Evolutionary conservation across 768 basidiomycete genomes (phyloP).

Genomic region (Boletus sensibilis): DNA sequence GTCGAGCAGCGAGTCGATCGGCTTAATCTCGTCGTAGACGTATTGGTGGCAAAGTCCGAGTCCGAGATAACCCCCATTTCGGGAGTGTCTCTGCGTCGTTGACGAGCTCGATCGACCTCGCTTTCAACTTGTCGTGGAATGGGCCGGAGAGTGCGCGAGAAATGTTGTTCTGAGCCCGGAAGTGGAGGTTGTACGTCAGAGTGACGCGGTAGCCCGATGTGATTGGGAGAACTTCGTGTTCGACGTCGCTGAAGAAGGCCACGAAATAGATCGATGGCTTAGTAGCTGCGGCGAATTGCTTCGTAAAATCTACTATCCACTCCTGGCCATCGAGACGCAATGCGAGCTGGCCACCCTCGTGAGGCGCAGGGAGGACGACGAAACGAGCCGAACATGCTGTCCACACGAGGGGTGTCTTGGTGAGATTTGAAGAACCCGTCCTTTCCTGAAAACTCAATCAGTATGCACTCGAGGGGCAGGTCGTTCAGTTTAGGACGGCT

Average conservation of each 20-base stretch:
- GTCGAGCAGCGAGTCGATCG: neutral
- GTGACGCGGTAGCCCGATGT: constrained; percentile 43
- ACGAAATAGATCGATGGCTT: constrained; percentile 32
- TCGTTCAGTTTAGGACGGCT: neutral
- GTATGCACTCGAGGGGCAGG: neutral
- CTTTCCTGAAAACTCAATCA: neutral
- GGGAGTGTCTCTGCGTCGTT: constrained; percentile 29
- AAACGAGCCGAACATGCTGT: constrained; percentile 46
- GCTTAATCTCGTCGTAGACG: neutral
- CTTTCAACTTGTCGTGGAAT: neutral
- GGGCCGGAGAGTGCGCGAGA: neutral
- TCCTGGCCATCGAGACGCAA: constrained; percentile 36
- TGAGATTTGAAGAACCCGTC: constrained; percentile 52
- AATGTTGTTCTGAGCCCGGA: neutral
- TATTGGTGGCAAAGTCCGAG: constrained; percentile 29
- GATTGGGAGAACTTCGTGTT: constrained; percentile 44
- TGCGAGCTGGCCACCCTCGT: constrained; percentile 41
- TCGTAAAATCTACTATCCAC: constrained; percentile 39
- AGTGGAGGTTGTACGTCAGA: constrained; percentile 40
- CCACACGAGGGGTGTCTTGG: constrained; percentile 43
- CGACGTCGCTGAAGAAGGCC: constrained; percentile 43
- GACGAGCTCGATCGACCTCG: constrained; percentile 17
- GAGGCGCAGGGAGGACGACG: constrained; percentile 41
- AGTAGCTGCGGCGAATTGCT: neutral
- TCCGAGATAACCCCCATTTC: constrained; percentile 34